A percentile compares a stretch with the other conserved stretches of the same genome.
Conservation (phyloP, 768 basidiomycete genomes). For the Pholiota microspora region DNA sequence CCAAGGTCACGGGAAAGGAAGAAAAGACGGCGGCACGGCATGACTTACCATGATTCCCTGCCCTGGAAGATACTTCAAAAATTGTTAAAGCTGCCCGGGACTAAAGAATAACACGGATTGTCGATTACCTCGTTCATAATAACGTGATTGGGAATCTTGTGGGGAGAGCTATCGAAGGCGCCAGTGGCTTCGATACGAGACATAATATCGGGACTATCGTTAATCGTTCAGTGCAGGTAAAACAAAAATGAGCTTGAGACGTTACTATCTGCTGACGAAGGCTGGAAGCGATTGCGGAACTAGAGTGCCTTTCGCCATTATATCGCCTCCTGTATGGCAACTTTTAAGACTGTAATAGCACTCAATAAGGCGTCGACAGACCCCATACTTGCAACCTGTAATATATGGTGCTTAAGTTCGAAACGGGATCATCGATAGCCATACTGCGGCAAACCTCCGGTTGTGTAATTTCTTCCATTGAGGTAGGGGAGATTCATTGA, state of each 20-base stretch:
- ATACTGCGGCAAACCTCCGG: constrained; percentile 49
- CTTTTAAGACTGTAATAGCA: constrained; percentile 1
- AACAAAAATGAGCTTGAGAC: constrained; percentile 2
- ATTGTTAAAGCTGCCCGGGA: constrained; percentile 3
- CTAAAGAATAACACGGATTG: constrained; percentile 2
- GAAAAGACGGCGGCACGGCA: constrained; percentile 1
- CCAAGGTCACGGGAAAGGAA: constrained; percentile 9
- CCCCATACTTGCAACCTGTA: constrained; percentile 74
- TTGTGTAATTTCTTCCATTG: constrained; percentile 80
- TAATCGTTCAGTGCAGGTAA: constrained; percentile 7
- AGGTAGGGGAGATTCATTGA: constrained; percentile 71
- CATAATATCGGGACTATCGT: constrained; percentile 74
- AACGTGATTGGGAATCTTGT: constrained; percentile 80
- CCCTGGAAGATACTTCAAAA: constrained; percentile 70
- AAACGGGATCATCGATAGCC: not conserved
- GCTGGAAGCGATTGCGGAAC: constrained; percentile 67
- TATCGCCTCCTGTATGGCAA: constrained; percentile 61
- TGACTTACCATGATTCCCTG: constrained; percentile 85
- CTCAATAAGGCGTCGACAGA: constrained; percentile 26
- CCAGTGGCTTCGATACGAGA: constrained; percentile 63
- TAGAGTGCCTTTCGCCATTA: constrained; percentile 65
- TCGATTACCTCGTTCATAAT: constrained; percentile 81
- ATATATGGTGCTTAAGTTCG: not conserved
- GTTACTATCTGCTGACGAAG: constrained; percentile 70
- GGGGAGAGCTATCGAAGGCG: constrained; percentile 60